Evolutionary conservation across 2,329 filamentous ascomycete species (phyloP).

Genomic region (Dothideomycetidae sp.): DNA sequence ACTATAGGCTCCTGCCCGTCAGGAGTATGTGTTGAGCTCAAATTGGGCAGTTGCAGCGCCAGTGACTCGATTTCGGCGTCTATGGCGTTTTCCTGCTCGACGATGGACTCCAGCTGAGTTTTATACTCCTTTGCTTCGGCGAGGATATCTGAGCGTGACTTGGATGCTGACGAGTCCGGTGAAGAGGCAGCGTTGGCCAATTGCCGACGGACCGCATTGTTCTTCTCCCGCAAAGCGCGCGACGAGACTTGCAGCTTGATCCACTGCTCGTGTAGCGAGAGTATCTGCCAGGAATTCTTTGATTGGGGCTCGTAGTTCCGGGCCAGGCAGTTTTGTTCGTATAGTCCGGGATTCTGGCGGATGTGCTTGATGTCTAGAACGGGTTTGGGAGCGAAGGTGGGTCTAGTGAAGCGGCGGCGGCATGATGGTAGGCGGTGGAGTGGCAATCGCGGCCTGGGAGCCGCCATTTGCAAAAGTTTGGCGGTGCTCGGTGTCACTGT

Average conservation of each 20-base stretch:
- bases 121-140: constrained; percentile 53
- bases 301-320: constrained; percentile 59
- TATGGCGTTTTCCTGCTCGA: constrained; percentile 46
- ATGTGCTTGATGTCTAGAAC: constrained; percentile 79
- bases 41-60: constrained; percentile 69
- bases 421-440: neutral
- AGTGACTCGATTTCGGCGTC: constrained; percentile 55
- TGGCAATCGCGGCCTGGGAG: neutral
- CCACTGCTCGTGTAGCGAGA: constrained; percentile 34
- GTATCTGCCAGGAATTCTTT: constrained; percentile 39
- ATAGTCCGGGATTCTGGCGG: constrained; percentile 65
- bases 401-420: constrained; percentile 34
- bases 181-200: constrained; percentile 12
- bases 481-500: too few species aligned
- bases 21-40: constrained; percentile 66
- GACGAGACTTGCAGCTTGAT: constrained; percentile 42
- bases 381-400: constrained; percentile 63
- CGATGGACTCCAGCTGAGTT: constrained; percentile 43
- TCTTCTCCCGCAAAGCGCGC: constrained; percentile 48
- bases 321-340: constrained; percentile 69
- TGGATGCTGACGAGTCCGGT: constrained; percentile 13
- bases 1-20: constrained; percentile 50
- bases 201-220: constrained; percentile 41
- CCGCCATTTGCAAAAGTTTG: too few species aligned
- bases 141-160: constrained; percentile 39